Base-by-base conservation (phyloP, 2,329 filamentous ascomycete genomes). In the Bertia moriformis region DNA sequence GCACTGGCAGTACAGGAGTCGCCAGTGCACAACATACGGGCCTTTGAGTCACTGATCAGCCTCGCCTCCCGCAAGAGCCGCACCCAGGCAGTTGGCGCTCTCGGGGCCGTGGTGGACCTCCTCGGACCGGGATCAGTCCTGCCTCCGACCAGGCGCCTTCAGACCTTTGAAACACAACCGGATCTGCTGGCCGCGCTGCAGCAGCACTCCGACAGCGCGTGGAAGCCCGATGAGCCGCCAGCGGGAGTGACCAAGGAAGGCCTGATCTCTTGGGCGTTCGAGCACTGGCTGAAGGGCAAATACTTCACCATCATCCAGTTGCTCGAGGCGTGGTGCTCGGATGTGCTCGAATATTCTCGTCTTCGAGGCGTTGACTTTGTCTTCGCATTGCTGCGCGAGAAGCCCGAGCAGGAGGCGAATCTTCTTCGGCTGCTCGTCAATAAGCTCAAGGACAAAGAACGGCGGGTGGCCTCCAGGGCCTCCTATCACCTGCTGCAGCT, bases 361-460 rank as follows among this genome's bases (percentile, higher is more conserved):
- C 83, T 80, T 37, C 78, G 85, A 46, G 83, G 89, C 3, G 71
- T 98, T 35, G 93, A 87, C 47, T 93, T 94, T 50, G 81, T 96
- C 27, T 96, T 80, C 54, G 87, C 89, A 45, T 66, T 98, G 29
- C 65, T 98, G 44, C 91, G 85, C 56, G 88, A 94, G 56, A 98
- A 95, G 61, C 89, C 91, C 0, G 91, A 98, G 58, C 91, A 98
- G 54, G 91, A 98, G 58, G 82, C 89, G 40, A 98, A 98, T 55
- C 64, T 98, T 45, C 66, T 98, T 43, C 78, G 89, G 40, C 66
- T 98, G 40, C 63, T 98, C 41, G 86, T 98, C 48, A 96, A 96
- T 66, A 98, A 98, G 60, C 73, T 98, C 18, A 89, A 91, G 49
- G 91, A 98, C 54, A 84, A 83, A 35, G 86, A 94, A 47, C 87